A percentile compares a stretch with the other conserved stretches of the same genome.
phyloP scores from a whole-genome alignment of 805 yeast genomes.

The Hanseniaspora valbyensis region DNA sequence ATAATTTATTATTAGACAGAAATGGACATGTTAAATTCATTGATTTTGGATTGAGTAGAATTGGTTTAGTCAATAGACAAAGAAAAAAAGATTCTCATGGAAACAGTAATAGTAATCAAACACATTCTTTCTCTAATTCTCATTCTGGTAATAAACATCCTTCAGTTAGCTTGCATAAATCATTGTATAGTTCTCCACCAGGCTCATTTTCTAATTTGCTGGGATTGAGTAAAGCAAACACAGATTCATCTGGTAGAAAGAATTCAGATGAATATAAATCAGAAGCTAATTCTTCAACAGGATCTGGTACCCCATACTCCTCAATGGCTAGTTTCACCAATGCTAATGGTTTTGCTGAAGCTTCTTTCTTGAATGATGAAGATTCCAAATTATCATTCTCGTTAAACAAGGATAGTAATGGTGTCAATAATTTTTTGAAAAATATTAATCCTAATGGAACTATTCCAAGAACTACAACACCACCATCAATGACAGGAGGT shows the following conservation, averaged over 20 bases:
- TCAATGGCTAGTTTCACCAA: neutral
- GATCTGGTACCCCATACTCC: neutral
- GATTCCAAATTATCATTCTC: conserved; percentile 4
- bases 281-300: neutral
- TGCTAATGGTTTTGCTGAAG: conserved; percentile 4
- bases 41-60: conserved; percentile 86
- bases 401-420: neutral
- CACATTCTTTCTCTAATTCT: conserved; percentile 2
- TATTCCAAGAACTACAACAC: conserved; percentile 14
- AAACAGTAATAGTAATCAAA: too few relatives aligned
- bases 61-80: conserved; percentile 81
- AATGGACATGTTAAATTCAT: conserved; percentile 85
- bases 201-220: conserved; percentile 11
- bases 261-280: neutral
- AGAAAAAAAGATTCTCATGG: conserved; percentile 24
- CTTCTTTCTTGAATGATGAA: neutral
- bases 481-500: too few relatives aligned
- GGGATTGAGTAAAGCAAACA: neutral
- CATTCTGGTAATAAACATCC: neutral
- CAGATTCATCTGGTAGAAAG: neutral
- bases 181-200: neutral
- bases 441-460: neutral
- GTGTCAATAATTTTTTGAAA: neutral
- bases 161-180: conserved; percentile 1
- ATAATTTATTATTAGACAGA: conserved; percentile 74